phyloP scores from a whole-genome alignment of 495 filamentous ascomycete genomes.

The Amphirosellinia nigrospora region DNA sequence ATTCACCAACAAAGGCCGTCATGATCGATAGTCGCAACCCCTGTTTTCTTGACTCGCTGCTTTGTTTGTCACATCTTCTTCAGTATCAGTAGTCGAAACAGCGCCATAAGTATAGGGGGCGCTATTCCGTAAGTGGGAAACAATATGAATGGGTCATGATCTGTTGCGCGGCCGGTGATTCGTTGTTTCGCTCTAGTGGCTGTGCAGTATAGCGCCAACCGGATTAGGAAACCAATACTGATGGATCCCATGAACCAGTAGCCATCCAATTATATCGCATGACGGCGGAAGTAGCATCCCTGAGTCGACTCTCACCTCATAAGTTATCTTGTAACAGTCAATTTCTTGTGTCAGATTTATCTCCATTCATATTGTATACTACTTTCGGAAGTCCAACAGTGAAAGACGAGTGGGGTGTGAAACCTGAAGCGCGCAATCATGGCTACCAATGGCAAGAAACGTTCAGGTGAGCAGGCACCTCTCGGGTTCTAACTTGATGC shows the following conservation, averaged over 20 bases:
- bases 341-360: neutral
- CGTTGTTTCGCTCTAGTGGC: neutral
- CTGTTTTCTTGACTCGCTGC: neutral
- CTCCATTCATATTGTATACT: neutral
- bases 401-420: neutral
- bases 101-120: neutral
- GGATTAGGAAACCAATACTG: neutral
- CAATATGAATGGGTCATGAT: neutral
- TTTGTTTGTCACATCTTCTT: neutral
- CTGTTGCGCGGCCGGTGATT: neutral
- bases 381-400: neutral
- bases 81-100: neutral
- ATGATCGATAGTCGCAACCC: neutral
- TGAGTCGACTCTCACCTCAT: neutral
- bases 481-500: neutral
- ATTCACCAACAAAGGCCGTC: neutral
- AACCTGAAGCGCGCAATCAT: neutral
- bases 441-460: neutral
- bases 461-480: neutral
- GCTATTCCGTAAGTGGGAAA: neutral
- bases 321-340: neutral
- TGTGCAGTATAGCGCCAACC: neutral
- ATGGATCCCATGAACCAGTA: neutral
- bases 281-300: neutral
- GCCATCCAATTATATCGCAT: neutral